phyloP scores from a whole-genome alignment of 306 rosid genomes.

The Cajanus cajan region DNA sequence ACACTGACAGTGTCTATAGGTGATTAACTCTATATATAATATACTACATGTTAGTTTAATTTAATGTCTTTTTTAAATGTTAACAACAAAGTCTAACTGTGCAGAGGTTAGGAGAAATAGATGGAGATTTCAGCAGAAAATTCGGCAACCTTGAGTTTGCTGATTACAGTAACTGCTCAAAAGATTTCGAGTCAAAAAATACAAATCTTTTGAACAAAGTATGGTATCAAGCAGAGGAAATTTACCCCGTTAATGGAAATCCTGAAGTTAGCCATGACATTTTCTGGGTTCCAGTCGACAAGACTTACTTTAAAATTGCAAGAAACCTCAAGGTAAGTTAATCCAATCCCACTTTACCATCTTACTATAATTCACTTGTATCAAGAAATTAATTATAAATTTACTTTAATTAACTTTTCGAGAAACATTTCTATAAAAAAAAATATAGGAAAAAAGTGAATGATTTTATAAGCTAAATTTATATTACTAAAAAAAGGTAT shows the following conservation, averaged over 20 bases:
- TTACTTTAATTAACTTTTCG: too few species aligned
- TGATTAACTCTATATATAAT: too few species aligned
- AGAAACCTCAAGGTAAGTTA: conserved; percentile 52
- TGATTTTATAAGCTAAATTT: too few species aligned
- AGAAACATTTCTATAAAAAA: too few species aligned
- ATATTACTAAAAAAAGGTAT: too few species aligned
- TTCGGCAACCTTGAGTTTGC: conserved; percentile 53
- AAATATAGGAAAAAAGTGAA: too few species aligned
- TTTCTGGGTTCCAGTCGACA: conserved; percentile 67
- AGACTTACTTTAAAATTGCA: conserved; percentile 42
- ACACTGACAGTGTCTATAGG: too few species aligned
- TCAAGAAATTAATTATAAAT: too few species aligned
- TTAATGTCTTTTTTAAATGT: too few species aligned
- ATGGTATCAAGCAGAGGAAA: conserved; percentile 72
- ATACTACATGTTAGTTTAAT: too few species aligned
- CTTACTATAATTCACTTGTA: background rate
- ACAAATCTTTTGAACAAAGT: conserved; percentile 57
- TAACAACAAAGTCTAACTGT: too few species aligned
- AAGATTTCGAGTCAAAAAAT: conserved; percentile 5
- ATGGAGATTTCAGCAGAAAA: conserved; percentile 58
- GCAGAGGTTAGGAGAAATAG: conserved; percentile 59
- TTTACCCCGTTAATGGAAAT: conserved; percentile 54
- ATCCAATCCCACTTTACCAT: background rate
- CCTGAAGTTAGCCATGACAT: conserved; percentile 61
- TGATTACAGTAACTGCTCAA: conserved; percentile 39